These are phyloP conservation scores for Cordyceps pruinosa DNA, from an alignment of 2,329 filamentous ascomycete species.

Conservation along the genomic window DNA sequence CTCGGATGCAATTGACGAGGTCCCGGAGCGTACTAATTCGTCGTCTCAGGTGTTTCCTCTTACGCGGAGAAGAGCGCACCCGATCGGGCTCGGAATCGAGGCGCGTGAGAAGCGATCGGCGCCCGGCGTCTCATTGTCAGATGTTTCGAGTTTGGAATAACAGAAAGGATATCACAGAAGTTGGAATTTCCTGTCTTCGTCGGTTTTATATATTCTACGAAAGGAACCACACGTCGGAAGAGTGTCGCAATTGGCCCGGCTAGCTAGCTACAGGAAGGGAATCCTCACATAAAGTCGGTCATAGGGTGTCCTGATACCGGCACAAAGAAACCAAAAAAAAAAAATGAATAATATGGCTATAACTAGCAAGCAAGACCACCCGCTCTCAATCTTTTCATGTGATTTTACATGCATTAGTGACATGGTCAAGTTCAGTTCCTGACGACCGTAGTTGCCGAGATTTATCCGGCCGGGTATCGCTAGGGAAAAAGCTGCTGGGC, in stretches of 20 bases:
- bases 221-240: background rate
- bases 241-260: background rate
- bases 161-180: background rate
- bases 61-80: conserved; percentile 53
- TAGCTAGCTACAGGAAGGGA: background rate
- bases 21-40: background rate
- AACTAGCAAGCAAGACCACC: no score
- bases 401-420: no score
- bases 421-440: background rate
- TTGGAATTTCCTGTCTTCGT: background rate
- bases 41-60: conserved; percentile 47
- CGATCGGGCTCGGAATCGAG: conserved; percentile 78
- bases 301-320: background rate
- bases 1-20: no score
- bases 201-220: conserved; percentile 2
- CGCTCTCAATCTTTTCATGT: background rate
- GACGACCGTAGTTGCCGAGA: conserved; percentile 21
- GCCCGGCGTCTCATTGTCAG: conserved; percentile 42
- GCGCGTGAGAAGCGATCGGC: conserved; percentile 57
- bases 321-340: background rate
- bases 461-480: conserved; percentile 27
- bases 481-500: conserved; percentile 25
- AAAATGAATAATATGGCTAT: background rate
- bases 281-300: background rate
- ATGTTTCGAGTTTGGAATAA: conserved; percentile 55